phyloP scores from a whole-genome alignment of 2,329 filamentous ascomycete species.

The Claviceps sp. region DNA sequence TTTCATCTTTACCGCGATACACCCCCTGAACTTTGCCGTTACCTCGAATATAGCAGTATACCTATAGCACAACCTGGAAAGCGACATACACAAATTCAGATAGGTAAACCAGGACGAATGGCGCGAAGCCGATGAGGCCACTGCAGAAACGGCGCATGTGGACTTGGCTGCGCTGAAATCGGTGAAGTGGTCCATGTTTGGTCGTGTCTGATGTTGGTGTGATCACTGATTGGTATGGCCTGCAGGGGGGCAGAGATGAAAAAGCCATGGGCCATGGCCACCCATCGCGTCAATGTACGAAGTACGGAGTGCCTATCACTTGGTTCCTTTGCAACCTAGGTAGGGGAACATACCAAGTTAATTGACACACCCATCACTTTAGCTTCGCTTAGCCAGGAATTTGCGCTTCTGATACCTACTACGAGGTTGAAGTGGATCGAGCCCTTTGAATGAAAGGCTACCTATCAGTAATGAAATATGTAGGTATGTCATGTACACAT shows the following conservation, averaged over 20 bases:
- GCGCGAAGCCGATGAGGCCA: neutral
- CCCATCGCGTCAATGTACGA: neutral
- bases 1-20: too few species aligned
- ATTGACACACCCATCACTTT: neutral
- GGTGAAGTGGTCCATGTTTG: neutral
- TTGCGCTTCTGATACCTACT: neutral
- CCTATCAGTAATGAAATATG: neutral
- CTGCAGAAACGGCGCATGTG: neutral
- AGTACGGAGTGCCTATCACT: neutral
- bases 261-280: neutral
- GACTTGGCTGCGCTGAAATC: neutral
- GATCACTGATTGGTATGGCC: neutral
- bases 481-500: too few species aligned
- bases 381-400: neutral
- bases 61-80: neutral
- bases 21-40: too few species aligned
- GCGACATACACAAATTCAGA: neutral
- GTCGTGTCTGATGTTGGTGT: conserved; percentile 1
- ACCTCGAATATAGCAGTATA: too few species aligned
- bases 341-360: neutral
- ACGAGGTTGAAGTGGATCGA: neutral
- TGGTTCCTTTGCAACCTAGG: neutral
- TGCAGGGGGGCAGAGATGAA: neutral
- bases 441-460: neutral
- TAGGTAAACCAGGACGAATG: neutral